phyloP scores from a whole-genome alignment of 805 yeast genomes.

The Suhomyces xylopsoci region DNA sequence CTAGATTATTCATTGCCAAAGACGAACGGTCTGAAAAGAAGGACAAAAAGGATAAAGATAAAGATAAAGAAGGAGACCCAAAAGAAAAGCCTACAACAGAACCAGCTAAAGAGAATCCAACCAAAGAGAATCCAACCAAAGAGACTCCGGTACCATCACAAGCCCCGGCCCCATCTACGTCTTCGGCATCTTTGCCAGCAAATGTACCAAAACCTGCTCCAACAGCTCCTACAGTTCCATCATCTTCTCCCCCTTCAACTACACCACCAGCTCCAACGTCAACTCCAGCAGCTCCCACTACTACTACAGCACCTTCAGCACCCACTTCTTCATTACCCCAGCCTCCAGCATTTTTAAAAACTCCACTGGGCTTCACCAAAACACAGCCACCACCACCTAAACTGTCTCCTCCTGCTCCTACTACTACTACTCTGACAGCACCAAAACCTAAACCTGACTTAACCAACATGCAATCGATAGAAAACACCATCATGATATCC shows the following conservation, averaged over 20 bases:
- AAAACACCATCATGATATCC: constrained; percentile 77
- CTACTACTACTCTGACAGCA: neutral
- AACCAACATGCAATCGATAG: constrained; percentile 51
- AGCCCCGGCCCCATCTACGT: neutral
- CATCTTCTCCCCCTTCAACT: neutral
- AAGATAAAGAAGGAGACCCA: neutral
- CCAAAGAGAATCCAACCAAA: neutral
- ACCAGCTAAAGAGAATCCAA: neutral
- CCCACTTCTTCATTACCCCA: neutral
- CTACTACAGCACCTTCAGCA: neutral
- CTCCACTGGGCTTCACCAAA: constrained; percentile 1
- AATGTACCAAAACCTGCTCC: neutral
- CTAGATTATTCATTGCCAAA: constrained; percentile 76
- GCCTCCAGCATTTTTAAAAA: constrained; percentile 1
- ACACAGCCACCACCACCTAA: neutral
- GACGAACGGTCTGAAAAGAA: constrained; percentile 58
- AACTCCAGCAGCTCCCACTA: neutral
- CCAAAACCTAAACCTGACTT: constrained; percentile 9
- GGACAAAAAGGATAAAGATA: constrained; percentile 10
- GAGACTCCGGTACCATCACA: neutral
- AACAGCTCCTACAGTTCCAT: neutral
- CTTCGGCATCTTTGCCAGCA: neutral
- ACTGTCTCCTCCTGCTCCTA: neutral
- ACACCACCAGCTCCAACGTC: neutral
- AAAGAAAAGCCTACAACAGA: neutral